phyloP scores from a whole-genome alignment of 2,329 filamentous ascomycete genomes.

The Diaporthe sp. region DNA sequence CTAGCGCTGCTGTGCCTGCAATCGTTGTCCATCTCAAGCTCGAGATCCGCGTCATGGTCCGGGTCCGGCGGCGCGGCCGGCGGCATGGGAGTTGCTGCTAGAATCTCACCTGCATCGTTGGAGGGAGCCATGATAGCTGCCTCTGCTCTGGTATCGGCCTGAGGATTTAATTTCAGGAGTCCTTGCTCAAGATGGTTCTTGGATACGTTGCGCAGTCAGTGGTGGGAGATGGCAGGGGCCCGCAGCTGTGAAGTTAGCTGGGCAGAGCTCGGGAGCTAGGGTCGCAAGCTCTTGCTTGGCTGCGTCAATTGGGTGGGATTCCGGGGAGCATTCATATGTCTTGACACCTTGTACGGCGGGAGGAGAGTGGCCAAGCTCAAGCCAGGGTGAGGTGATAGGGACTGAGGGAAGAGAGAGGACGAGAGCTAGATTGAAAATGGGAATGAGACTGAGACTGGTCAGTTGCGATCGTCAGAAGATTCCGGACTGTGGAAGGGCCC shows the following conservation, averaged over 20 bases:
- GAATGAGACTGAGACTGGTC: constrained; percentile 4
- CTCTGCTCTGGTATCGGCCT: background rate
- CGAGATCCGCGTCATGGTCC: background rate
- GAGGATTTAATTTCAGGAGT: too few relatives aligned
- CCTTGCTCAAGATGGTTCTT: background rate
- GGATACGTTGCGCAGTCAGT: background rate
- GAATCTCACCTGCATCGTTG: constrained; percentile 38
- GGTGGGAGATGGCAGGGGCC: background rate
- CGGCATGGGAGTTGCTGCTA: background rate
- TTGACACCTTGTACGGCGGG: background rate
- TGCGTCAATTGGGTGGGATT: constrained; percentile 5
- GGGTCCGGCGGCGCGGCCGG: background rate
- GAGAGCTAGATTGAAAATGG: background rate
- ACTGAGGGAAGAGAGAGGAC: background rate
- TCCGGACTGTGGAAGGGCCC: constrained; percentile 20
- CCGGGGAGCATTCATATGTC: background rate
- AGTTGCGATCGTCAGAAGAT: constrained; percentile 27
- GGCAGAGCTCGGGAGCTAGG: constrained; percentile 12
- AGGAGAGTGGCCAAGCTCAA: background rate
- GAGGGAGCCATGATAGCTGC: constrained; percentile 32
- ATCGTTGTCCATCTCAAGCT: constrained; percentile 27
- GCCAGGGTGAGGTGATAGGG: background rate
- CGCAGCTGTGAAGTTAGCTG: background rate
- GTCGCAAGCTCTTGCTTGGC: constrained; percentile 19
- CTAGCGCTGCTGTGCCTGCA: constrained; percentile 27